Conservation (phyloP, 2,329 filamentous ascomycete genomes). For the Aspergillus calidoustus region DNA sequence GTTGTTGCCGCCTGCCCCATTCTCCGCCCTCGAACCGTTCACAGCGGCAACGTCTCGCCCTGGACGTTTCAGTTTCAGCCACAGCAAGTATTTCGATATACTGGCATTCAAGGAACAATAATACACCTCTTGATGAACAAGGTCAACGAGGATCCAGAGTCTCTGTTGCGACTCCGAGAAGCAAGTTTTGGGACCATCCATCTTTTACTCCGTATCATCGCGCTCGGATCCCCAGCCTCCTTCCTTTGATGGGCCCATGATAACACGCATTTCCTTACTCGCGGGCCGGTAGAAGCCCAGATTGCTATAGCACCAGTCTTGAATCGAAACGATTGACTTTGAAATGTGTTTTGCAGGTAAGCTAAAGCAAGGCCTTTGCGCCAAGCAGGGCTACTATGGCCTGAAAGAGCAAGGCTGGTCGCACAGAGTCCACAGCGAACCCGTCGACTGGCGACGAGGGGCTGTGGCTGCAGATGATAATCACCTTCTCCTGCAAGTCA, state of each 20-base stretch:
- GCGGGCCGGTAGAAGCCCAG: neutral
- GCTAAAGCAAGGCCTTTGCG: conserved; percentile 15
- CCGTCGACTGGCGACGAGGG: conserved; percentile 13
- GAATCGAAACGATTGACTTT: neutral
- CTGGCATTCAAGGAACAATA: neutral
- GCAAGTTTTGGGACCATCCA: neutral
- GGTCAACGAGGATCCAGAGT: neutral
- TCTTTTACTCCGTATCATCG: neutral
- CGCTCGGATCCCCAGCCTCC: neutral
- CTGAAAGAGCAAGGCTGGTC: neutral
- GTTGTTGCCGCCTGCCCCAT: neutral
- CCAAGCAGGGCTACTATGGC: neutral
- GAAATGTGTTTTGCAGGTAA: conserved; percentile 14
- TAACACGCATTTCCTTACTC: neutral
- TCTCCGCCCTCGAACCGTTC: neutral
- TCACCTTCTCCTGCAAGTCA: conserved; percentile 26
- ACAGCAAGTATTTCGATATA: neutral
- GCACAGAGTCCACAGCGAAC: conserved; percentile 10
- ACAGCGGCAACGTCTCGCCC: neutral
- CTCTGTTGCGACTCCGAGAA: too few relatives aligned
- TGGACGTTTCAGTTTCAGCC: conserved; percentile 4
- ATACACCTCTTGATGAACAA: neutral
- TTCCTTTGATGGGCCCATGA: conserved; percentile 4
- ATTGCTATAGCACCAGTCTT: neutral
- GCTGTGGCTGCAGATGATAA: conserved; percentile 29